A percentile compares a stretch with the other conserved stretches of the same genome.
Evolutionary conservation across 176 grass and related monocot species (phyloP).

Genomic region (Saccharum spontaneum): DNA sequence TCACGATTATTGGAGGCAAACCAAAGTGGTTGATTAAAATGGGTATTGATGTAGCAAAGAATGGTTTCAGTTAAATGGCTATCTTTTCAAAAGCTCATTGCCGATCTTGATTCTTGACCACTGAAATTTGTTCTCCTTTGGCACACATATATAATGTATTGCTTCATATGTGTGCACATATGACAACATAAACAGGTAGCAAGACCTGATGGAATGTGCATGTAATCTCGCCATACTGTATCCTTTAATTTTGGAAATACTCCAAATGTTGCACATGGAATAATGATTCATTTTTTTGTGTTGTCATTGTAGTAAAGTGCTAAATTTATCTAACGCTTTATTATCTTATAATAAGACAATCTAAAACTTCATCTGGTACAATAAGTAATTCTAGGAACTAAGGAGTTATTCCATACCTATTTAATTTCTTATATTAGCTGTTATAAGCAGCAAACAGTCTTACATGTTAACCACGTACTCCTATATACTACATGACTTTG

Average conservation of each 20-base stretch:
- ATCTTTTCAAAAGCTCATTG: slow-evolving; percentile 17
- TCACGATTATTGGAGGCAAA: background rate
- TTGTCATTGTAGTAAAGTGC: background rate
- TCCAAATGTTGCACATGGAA: background rate
- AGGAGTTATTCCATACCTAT: background rate
- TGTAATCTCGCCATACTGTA: too few species aligned
- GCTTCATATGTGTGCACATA: too few species aligned
- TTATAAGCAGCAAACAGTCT: too few species aligned
- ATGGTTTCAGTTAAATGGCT: slow-evolving; percentile 16
- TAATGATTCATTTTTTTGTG: background rate
- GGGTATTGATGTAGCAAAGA: slow-evolving; percentile 5
- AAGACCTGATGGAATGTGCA: too few species aligned
- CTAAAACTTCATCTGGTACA: background rate
- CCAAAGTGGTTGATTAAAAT: slow-evolving; percentile 19
- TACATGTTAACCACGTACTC: too few species aligned
- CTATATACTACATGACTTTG: too few species aligned
- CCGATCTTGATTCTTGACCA: background rate
- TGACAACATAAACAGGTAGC: too few species aligned
- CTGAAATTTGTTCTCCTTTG: background rate
- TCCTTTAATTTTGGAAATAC: too few species aligned
- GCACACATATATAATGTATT: too few species aligned
- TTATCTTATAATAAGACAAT: background rate
- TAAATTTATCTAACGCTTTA: background rate
- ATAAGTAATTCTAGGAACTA: background rate
- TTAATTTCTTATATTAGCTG: background rate